A percentile compares a stretch with the other conserved stretches of the same genome.
These are phyloP conservation scores for Candida coleopterorum DNA, from an alignment of 805 yeast species.

Conservation along the genomic window DNA sequence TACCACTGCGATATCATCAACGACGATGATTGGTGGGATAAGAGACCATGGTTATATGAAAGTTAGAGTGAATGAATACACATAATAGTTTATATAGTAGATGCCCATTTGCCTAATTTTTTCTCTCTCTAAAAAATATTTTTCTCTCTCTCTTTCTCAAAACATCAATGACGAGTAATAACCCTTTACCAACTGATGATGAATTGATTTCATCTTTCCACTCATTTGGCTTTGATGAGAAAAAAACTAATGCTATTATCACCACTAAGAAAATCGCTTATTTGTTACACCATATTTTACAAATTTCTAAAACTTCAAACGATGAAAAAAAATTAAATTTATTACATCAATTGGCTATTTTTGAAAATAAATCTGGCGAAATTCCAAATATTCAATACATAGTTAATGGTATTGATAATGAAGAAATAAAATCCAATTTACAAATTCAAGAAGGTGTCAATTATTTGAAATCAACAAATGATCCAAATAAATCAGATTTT, in stretches of 20 bases:
- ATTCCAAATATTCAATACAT: conserved; percentile 47
- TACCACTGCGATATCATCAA: conserved; percentile 61
- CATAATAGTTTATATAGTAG: too few species aligned
- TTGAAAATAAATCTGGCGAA: conserved; percentile 52
- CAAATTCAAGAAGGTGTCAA: conserved; percentile 81
- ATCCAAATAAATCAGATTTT: conserved; percentile 37
- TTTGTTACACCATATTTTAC: conserved; percentile 42
- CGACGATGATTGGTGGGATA: conserved; percentile 55
- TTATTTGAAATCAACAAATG: conserved; percentile 41
- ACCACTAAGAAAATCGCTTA: conserved; percentile 82
- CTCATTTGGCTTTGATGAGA: conserved; percentile 62
- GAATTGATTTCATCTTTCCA: conserved; percentile 34
- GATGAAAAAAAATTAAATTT: conserved; percentile 61
- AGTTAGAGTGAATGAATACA: too few species aligned
- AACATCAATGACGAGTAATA: neutral
- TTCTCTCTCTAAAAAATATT: neutral
- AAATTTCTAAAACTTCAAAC: conserved; percentile 19
- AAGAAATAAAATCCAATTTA: conserved; percentile 57
- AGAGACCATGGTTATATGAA: conserved; percentile 40
- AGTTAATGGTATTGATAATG: conserved; percentile 58
- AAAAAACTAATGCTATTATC: conserved; percentile 71
- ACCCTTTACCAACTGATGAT: conserved; percentile 13
- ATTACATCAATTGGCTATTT: conserved; percentile 71
- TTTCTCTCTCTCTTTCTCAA: neutral
- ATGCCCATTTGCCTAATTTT: neutral